Conservation (phyloP, 2,329 filamentous ascomycete genomes). For the Fusarium napiforme region DNA sequence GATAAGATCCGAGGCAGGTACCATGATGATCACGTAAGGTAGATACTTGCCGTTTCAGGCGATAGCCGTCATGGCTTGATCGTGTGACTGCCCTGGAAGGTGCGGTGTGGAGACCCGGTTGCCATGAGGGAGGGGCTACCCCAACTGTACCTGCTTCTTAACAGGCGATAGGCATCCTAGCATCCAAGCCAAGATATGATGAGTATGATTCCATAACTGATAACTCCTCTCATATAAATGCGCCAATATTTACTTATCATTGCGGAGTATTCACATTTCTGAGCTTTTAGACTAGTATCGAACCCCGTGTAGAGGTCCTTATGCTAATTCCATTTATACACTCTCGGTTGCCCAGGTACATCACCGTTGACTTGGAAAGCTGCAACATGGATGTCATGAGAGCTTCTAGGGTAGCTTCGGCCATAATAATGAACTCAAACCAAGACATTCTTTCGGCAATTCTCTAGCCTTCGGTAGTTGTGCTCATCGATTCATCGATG, state of each 20-base stretch:
- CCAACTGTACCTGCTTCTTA: conserved; percentile 10
- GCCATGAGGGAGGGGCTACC: conserved; percentile 11
- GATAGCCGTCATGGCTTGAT: conserved; percentile 27
- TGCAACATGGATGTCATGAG: not conserved
- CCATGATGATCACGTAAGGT: conserved; percentile 40
- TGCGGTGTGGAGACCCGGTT: conserved; percentile 35
- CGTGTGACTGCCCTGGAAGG: conserved; percentile 34
- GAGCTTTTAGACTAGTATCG: too few species aligned
- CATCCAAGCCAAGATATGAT: not conserved
- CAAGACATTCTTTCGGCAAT: not conserved
- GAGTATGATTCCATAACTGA: not conserved
- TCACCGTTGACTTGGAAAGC: not conserved
- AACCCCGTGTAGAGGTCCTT: not conserved
- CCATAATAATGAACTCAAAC: not conserved
- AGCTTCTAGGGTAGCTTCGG: conserved; percentile 2
- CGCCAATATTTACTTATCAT: not conserved
- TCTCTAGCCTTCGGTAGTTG: not conserved
- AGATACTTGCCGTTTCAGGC: conserved; percentile 37
- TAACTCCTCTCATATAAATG: not conserved
- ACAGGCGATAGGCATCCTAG: not conserved
- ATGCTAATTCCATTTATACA: not conserved
- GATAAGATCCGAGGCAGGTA: conserved; percentile 32
- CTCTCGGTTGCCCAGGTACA: not conserved
- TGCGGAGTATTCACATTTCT: too few species aligned
- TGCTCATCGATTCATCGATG: not conserved